A percentile compares a stretch with the other conserved stretches of the same genome.
Evolutionary conservation across 257 asterid species (phyloP).

Genomic region (Solanum peruvianum): DNA sequence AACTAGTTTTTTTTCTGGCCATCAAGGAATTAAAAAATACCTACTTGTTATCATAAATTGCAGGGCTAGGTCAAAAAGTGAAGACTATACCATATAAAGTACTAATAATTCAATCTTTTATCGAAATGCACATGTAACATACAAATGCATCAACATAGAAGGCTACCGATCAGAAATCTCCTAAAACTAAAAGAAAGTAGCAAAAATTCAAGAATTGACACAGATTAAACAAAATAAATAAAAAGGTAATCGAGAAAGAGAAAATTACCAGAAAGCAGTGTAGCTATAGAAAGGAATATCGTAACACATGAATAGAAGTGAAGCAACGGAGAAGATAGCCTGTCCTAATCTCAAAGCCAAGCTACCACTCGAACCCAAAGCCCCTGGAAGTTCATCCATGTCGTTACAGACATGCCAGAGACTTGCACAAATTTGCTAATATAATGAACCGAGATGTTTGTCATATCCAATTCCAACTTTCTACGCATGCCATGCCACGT

Average conservation of each 20-base stretch:
- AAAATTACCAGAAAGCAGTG: conserved; percentile 88
- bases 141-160: neutral
- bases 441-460: conserved; percentile 4
- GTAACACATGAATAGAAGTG: conserved; percentile 90
- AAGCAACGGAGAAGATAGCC: conserved; percentile 72
- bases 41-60: neutral
- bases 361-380: conserved; percentile 87
- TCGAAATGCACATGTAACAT: neutral
- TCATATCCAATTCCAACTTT: conserved; percentile 23
- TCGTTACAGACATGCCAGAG: conserved; percentile 7
- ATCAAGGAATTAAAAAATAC: neutral
- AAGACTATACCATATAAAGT: neutral
- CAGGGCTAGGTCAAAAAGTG: neutral
- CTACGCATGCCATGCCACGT: neutral
- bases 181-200: neutral
- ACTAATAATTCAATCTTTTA: neutral
- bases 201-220: neutral
- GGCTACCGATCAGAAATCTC: neutral
- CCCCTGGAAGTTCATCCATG: conserved; percentile 91
- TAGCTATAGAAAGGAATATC: conserved; percentile 84
- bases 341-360: conserved; percentile 90
- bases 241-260: neutral
- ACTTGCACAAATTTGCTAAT: neutral
- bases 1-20: neutral
- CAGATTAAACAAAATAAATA: neutral